Base-by-base conservation (phyloP, 306 rosid genomes). In the Potentilla sterilis region DNA sequence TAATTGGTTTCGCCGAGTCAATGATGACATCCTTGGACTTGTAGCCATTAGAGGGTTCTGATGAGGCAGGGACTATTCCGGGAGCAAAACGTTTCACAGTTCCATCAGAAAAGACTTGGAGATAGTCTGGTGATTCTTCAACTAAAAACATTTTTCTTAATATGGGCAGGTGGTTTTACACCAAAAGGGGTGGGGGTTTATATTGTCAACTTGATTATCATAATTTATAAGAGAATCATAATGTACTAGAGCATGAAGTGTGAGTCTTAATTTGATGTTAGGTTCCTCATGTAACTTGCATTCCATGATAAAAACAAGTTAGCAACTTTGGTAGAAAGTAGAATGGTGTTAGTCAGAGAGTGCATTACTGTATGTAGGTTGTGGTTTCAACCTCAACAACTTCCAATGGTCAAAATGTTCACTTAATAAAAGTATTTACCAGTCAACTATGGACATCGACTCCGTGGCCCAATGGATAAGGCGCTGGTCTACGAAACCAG, bases 401-500 rank as follows among this genome's bases (percentile, higher is more conserved):
- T 57, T 22, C 34, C 7, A 10, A 22, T 55, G 41, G 9, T 41
- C 5, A 41, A 1, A 41, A 41, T 41, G 44, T 41, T 0, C 2
- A 6, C 8, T 43, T 0, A 10, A 43, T 2, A 46, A 11, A 3
- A 2, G 2, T 12, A 47, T n/a, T 57, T 22, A 61, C 21, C 69
- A 3, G 4, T 2, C 44, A 0, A 1, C 44, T 2, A 7, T 9
- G 14, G 16, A 0, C 7, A 64, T 3, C 7, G 88, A 85, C 87
- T 85, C 86, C 80, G 77, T 85, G 91, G 89, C 89, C 93, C 90
- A 91, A 91, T 93, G 97, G 98, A 93, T 91, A 93, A 89, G 97
- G 92, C 90, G 98, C 96, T 93, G 97, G 93, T 91, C 98, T 93
- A 91, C 94, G 93, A 78, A 93, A 91, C 96, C 92, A 91, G 96